Percentiles rank a stretch among this genome's conserved stretches.
These are phyloP conservation scores for Thalassia testudinum DNA, from an alignment of 116 monocot species.

Conservation along the genomic window DNA sequence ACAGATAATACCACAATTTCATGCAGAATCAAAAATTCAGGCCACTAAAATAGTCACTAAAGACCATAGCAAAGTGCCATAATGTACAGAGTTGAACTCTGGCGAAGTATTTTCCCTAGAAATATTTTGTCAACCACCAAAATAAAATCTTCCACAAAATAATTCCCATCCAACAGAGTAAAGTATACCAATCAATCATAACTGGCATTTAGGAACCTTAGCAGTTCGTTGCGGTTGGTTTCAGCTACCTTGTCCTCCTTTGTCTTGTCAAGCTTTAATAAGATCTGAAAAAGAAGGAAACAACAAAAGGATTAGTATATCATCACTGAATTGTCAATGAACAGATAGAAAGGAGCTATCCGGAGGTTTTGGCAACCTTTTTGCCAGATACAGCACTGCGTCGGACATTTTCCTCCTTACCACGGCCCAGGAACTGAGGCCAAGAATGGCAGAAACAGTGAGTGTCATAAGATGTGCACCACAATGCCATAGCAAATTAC, in stretches of 20 bases:
- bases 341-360: background rate
- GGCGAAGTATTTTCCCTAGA: no score
- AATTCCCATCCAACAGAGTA: no score
- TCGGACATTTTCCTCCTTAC: slow-evolving; percentile 73
- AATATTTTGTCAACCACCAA: no score
- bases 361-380: no score
- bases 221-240: slow-evolving; percentile 76
- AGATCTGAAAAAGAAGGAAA: slow-evolving; percentile 26
- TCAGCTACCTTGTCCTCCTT: slow-evolving; percentile 95
- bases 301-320: background rate
- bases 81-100: no score
- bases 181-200: slow-evolving; percentile 44
- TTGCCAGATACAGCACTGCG: slow-evolving; percentile 97
- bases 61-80: no score
- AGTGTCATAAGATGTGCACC: no score
- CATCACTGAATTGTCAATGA: no score
- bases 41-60: no score
- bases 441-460: background rate
- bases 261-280: slow-evolving; percentile 84
- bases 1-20: no score
- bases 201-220: slow-evolving; percentile 97
- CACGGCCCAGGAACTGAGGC: slow-evolving; percentile 71
- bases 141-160: no score
- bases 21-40: no score
- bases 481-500: background rate